A percentile compares a stretch with the other conserved stretches of the same genome.
Evolutionary conservation across 192 early-diverging fungal species (phyloP).

Genomic region (Coemansia sp.): DNA sequence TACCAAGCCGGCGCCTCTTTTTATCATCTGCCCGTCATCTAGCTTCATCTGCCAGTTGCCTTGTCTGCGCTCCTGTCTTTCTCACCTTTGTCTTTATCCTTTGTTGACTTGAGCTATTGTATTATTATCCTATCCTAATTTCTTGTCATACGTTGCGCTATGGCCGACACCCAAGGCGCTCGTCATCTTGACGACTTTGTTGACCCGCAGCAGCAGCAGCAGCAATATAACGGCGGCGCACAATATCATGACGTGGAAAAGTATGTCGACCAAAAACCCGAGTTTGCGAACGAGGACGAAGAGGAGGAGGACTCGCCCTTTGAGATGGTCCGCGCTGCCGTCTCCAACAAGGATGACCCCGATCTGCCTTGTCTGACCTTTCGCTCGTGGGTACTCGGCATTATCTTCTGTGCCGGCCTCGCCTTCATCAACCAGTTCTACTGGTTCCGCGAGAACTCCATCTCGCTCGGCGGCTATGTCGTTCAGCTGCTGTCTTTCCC

Average conservation of each 20-base stretch:
- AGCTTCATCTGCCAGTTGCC: background rate
- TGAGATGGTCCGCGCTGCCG: slow-evolving; percentile 68
- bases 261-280: background rate
- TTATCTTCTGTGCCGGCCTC: slow-evolving; percentile 62
- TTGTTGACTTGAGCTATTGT: background rate
- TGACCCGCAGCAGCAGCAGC: background rate
- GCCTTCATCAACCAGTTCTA: slow-evolving; percentile 81
- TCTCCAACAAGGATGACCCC: slow-evolving; percentile 70
- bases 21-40: slow-evolving; percentile 1
- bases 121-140: slow-evolving; percentile 1
- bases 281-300: slow-evolving; percentile 8
- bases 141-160: background rate
- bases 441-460: slow-evolving; percentile 83
- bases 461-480: slow-evolving; percentile 66
- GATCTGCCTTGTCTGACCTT: slow-evolving; percentile 69
- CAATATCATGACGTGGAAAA: background rate
- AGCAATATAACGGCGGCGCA: background rate
- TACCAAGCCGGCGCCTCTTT: slow-evolving; percentile 2
- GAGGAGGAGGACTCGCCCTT: slow-evolving; percentile 59
- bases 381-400: slow-evolving; percentile 72
- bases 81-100: background rate
- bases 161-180: slow-evolving; percentile 3
- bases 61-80: slow-evolving; percentile 2
- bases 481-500: slow-evolving; percentile 79
- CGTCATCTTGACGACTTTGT: slow-evolving; percentile 4